Percentiles rank a stretch among this genome's conserved stretches.
These are phyloP conservation scores for Fusarium pseudograminearum DNA, from an alignment of 2,329 filamentous ascomycete genomes.

Conservation along the genomic window DNA sequence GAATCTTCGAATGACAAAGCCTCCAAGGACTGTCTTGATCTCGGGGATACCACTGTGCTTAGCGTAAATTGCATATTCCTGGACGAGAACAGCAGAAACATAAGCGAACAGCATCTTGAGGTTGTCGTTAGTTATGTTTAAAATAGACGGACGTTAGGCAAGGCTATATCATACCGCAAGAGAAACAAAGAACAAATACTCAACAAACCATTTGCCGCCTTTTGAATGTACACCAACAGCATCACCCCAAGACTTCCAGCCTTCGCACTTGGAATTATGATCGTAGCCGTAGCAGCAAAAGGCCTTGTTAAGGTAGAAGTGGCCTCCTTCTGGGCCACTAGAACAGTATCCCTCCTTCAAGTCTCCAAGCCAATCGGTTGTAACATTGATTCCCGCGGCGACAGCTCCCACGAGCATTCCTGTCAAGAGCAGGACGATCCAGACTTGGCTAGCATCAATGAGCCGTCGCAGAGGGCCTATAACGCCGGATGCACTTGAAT, in stretches of 20 bases:
- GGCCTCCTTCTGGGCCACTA: conserved; percentile 78
- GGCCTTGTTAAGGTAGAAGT: conserved; percentile 88
- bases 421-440: conserved; percentile 87
- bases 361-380: conserved; percentile 93
- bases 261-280: conserved; percentile 81
- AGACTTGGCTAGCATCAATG: conserved; percentile 89
- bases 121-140: conserved; percentile 29
- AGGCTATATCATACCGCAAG: conserved; percentile 72
- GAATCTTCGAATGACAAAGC: conserved; percentile 91
- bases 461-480: conserved; percentile 79
- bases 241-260: conserved; percentile 88
- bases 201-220: conserved; percentile 81
- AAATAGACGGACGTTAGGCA: too few relatives aligned
- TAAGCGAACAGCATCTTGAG: conserved; percentile 79
- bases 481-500: conserved; percentile 75
- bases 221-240: conserved; percentile 75
- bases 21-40: conserved; percentile 95
- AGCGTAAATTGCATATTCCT: conserved; percentile 86
- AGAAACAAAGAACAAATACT: conserved; percentile 88
- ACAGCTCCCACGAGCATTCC: conserved; percentile 86
- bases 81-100: conserved; percentile 82
- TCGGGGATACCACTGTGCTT: conserved; percentile 97
- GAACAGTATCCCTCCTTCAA: conserved; percentile 91
- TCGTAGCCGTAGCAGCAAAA: conserved; percentile 97
- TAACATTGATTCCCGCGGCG: conserved; percentile 89